Base-by-base conservation (phyloP, 495 filamentous ascomycete species). In the Aspergillus affinis region DNA sequence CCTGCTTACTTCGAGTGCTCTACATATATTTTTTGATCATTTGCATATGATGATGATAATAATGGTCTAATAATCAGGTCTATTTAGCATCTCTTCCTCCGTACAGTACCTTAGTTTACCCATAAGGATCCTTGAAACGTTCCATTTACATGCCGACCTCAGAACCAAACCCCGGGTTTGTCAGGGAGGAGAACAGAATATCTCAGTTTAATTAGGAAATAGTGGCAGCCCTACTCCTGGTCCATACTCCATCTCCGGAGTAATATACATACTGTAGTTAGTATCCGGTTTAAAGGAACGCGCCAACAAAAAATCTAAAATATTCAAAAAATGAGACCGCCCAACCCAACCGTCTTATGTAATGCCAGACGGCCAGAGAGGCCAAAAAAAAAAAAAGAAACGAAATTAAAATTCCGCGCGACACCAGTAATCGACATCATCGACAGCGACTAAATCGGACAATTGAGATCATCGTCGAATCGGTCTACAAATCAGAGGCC, bases 401-500 rank as follows among this genome's bases (percentile, higher is more conserved):
- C 3, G 36, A 41, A 41, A 41, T 41, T 41, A 41, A 41, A 13
- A 41, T 41, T 41, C 36, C 36, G 36, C 19, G 19, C 18, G 19
- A 56, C 41, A 12, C 55, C 55, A 56, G 51, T 6, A 65, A 65
- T 65, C 62, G 61, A 66, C 62, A 62, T 61, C 63, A 63, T 58
- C 23, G 50, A 61, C 58, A 54, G 32, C 66, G 48, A 58, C 54
- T 26, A 59, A 59, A 64, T 69, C 66, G 63, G 66, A 69, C 66
- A 64, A 63, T 62, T 69, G 66, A 69, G 66, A 66, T 69, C 66
- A 69, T 69, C 66, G 53, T 47, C 55, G 47, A 57, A 30, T 32
- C 59, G 61, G 54, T 57, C 66, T 64, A 66, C 66, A 64, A 69
- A 69, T 69, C 66, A 69, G 61, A 66, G 49, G 46, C 57, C 63